A percentile compares a stretch with the other conserved stretches of the same genome.
phyloP scores from a whole-genome alignment of 225 moss, liverwort and hornwort genomes.

The Takakia lepidozioides region DNA sequence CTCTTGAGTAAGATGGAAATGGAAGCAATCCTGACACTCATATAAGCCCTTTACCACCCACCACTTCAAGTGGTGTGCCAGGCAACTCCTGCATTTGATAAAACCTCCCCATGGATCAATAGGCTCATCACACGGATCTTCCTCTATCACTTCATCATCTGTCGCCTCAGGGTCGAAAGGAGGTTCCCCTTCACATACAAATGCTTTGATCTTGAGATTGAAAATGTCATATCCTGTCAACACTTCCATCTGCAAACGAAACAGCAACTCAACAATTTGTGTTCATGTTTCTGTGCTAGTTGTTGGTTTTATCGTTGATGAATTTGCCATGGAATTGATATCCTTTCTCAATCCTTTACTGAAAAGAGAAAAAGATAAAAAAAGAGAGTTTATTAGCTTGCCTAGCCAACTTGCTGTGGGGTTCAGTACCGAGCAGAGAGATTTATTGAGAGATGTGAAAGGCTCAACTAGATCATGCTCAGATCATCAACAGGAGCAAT shows the following conservation, averaged over 20 bases:
- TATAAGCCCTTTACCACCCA: slow-evolving; percentile 34
- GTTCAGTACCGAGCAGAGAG: no score
- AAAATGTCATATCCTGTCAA: slow-evolving; percentile 39
- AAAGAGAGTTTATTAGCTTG: no score
- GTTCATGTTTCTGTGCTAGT: no score
- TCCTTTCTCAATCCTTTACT: no score
- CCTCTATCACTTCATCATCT: not conserved
- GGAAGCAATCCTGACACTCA: slow-evolving; percentile 36
- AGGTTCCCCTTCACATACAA: slow-evolving; percentile 7
- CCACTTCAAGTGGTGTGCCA: slow-evolving; percentile 27
- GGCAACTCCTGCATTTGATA: slow-evolving; percentile 20
- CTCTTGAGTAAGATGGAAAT: slow-evolving; percentile 30
- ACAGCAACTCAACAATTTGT: not conserved
- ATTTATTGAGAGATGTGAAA: no score
- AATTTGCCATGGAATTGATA: no score
- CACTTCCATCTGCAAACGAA: slow-evolving; percentile 30
- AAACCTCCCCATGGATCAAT: slow-evolving; percentile 32
- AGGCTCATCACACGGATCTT: slow-evolving; percentile 18
- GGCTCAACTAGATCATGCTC: no score
- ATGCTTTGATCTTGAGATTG: slow-evolving; percentile 30
- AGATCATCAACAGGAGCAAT: no score
- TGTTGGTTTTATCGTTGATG: no score
- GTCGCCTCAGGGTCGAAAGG: slow-evolving; percentile 4
- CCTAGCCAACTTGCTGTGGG: no score
- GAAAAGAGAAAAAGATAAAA: no score